Evolutionary conservation across 768 basidiomycete genomes (phyloP), one percentile per base, ranked within the genome.

Genomic region (Nidula microcarpa): DNA sequence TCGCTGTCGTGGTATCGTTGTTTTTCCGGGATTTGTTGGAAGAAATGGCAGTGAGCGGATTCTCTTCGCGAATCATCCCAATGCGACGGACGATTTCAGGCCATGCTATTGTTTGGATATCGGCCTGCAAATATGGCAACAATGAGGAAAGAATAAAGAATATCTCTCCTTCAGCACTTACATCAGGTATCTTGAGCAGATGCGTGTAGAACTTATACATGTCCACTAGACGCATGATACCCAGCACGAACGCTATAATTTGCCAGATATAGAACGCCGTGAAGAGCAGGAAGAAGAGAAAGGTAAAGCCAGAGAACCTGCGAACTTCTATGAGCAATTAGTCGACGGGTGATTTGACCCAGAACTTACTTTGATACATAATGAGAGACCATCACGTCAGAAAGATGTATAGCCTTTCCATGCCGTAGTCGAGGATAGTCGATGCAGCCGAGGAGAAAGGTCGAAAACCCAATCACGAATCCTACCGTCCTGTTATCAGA

Each of bases 101-200:
- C 97, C 97, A 99, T 0, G 95, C 87, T 39, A 98, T 94, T 0
- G 97, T 98, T 71, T 94, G 93, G 44, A 99, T 95, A 68, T 99
- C 97, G 48, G 85, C 89, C 96, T 98, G 65, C 34, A 32, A 36
- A 23, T 23, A 23, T 23, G 3, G 23, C 23, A 23, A 33, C 49
- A 33, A 18, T 60, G 47, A 59, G 59, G 52, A 23, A 52, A 49
- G 53, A 43, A 39, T 36, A 44, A 51, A 52, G 44, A 30, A 50
- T 34, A 49, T 36, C 45, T 33, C 53, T 11, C 36, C 49, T 16
- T 17, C 43, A 43, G n/a, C 34, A 62, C 71, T 70, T 64, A 97
- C 97, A 62, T 99, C 97, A 18, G 96, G 97, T 39, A 99, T 87
- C 58, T 85, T 89, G 47, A 99, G 82, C 30, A 99, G 77, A 69